Evolutionary conservation across 768 basidiomycete genomes (phyloP).

Genomic region (Chiua virens): DNA sequence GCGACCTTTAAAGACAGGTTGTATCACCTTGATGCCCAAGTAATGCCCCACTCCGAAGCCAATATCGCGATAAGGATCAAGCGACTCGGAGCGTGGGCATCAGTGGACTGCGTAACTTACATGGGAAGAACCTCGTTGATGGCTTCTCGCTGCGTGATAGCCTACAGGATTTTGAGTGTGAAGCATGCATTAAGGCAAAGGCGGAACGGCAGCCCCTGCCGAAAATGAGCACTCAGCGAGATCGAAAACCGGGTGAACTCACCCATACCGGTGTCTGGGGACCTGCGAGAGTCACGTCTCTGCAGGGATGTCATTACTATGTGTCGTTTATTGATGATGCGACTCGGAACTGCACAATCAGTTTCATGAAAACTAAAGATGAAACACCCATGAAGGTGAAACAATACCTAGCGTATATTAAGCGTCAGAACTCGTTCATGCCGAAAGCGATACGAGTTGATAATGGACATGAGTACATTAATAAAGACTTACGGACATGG

Average conservation of each 20-base stretch:
- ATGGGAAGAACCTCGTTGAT: neutral
- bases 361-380: neutral
- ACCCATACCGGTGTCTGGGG: conserved; percentile 8
- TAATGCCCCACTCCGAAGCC: too few species aligned
- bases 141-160: neutral
- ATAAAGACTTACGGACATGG: too few species aligned
- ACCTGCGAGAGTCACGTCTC: neutral
- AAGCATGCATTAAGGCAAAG: conserved; percentile 1
- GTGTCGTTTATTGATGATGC: too few species aligned
- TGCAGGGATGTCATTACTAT: too few species aligned
- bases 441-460: too few species aligned
- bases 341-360: neutral
- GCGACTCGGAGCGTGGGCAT: too few species aligned
- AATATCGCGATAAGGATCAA: too few species aligned
- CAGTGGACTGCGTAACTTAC: neutral
- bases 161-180: neutral
- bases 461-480: too few species aligned
- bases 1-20: too few species aligned
- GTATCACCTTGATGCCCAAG: too few species aligned
- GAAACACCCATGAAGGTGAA: neutral
- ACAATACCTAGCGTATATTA: neutral
- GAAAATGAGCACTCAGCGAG: too few species aligned
- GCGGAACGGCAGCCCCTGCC: neutral
- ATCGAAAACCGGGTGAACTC: neutral
- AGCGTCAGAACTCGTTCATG: neutral